Base-by-base conservation (phyloP, 2,329 filamentous ascomycete genomes). In the Arthrobotrys sphaeroides region DNA sequence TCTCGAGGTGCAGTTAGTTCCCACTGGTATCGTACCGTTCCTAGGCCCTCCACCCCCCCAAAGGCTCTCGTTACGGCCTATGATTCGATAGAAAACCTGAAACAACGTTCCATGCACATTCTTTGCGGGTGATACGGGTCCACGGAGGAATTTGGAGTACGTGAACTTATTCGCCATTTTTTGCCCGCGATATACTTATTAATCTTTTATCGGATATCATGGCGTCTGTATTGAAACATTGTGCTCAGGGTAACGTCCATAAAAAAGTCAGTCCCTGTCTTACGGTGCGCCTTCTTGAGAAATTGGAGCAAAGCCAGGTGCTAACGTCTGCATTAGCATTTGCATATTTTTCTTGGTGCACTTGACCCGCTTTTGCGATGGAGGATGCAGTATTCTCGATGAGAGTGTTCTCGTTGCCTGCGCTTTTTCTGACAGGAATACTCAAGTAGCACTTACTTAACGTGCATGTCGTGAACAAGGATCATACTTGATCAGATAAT, bases 101-200 rank as follows among this genome's bases (percentile, higher is more conserved):
- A 55, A 55, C 51, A 24, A 28, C 6, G 26, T 13, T 24, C 36
- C 38, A 55, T 55, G 49, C 49, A 51, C 47, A 51, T 51, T 51
- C 47, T 51, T 51, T 24, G 47, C 47, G 47, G 49, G 49, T 55
- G 49, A 55, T n/a, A 16, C 20, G n/a, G n/a, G n/a, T n/a, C n/a
- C n/a, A n/a, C n/a, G 16, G 16, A 20, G 28, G 13, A 36, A 22
- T 3, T 20, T 22, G 3, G 7, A 53, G 49, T 38, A n/a, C 49
- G 26, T 7, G 16, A 55, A 22, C 28, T 22, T 55, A n/a, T 55
- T 55, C 49, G 49, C 18, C 49, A 36, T 31, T 55, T 36, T 55
- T 13, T n/a, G n/a, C 9, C 10, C 22, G 5, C 12, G 45, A n/a
- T 24, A 28, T 26, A 26, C 13, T 20, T 28, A 26, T 5, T n/a